Evolutionary conservation across 352 stramenopile genomes (phyloP).

Genomic region (Pseudoperonospora humuli): DNA sequence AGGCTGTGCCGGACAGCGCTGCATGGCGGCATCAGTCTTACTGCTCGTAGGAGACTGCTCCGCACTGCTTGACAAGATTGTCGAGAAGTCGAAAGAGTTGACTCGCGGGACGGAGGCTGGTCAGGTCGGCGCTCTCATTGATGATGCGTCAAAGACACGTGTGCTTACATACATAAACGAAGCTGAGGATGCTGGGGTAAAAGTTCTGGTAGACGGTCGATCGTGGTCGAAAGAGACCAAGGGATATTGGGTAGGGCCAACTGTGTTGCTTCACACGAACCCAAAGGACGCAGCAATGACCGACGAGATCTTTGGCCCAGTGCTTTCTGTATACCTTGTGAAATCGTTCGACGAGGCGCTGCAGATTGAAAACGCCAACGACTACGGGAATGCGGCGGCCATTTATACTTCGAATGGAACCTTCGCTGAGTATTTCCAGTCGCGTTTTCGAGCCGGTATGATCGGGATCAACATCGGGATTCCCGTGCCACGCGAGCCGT

Average conservation of each 20-base stretch:
- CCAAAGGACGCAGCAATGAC: slow-evolving; percentile 82
- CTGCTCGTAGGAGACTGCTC: slow-evolving; percentile 81
- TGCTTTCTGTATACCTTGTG: slow-evolving; percentile 88
- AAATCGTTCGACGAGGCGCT: slow-evolving; percentile 90
- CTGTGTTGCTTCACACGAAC: slow-evolving; percentile 89
- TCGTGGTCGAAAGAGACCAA: slow-evolving; percentile 51
- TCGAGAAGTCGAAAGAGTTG: slow-evolving; percentile 84
- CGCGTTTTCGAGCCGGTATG: slow-evolving; percentile 89
- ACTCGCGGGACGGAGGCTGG: slow-evolving; percentile 84
- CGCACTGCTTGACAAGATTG: slow-evolving; percentile 78
- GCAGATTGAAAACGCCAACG: slow-evolving; percentile 93
- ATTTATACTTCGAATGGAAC: slow-evolving; percentile 94
- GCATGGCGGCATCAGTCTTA: slow-evolving; percentile 95
- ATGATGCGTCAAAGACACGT: slow-evolving; percentile 81
- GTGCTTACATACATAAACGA: slow-evolving; percentile 93
- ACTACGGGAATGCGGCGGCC: slow-evolving; percentile 95
- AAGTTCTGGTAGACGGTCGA: slow-evolving; percentile 91
- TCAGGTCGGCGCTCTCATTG: slow-evolving; percentile 94
- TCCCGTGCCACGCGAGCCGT: slow-evolving; percentile 91
- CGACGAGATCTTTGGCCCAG: slow-evolving; percentile 97
- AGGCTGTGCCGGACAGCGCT: slow-evolving; percentile 93
- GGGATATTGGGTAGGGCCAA: slow-evolving; percentile 92
- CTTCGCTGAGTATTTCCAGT: slow-evolving; percentile 91
- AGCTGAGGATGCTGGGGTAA: slow-evolving; percentile 68
- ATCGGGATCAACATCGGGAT: slow-evolving; percentile 97